Conservation (phyloP, 2,329 filamentous ascomycete genomes). For the Pseudocercospora pini-densiflorae region DNA sequence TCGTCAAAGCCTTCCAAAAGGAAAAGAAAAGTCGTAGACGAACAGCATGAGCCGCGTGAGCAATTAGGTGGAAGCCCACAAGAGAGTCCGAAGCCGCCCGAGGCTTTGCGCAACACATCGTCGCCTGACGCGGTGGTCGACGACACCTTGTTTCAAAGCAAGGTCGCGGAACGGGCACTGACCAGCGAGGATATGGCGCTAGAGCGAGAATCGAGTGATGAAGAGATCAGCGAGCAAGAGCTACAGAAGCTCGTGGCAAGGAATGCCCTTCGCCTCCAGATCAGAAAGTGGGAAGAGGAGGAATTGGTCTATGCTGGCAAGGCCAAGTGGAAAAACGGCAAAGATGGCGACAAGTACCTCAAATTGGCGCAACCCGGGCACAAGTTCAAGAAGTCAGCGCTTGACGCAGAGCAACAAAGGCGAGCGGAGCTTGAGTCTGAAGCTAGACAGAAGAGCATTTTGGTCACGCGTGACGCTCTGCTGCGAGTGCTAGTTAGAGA, state of each 20-base stretch:
- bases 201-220: constrained; percentile 1
- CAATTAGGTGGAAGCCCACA: neutral
- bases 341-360: constrained; percentile 9
- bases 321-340: constrained; percentile 15
- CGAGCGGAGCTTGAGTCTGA: neutral
- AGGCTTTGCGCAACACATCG: no score
- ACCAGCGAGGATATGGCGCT: constrained; percentile 7
- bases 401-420: constrained; percentile 3
- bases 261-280: constrained; percentile 15
- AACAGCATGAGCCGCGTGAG: neutral
- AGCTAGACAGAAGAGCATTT: constrained; percentile 4
- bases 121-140: neutral
- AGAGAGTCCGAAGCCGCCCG: neutral
- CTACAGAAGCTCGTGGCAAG: constrained; percentile 6
- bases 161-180: constrained; percentile 4
- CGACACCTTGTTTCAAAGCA: neutral
- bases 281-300: constrained; percentile 14
- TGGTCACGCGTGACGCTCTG: constrained; percentile 10
- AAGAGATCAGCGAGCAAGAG: constrained; percentile 6
- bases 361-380: constrained; percentile 15
- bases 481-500: constrained; percentile 8
- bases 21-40: neutral
- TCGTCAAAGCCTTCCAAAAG: constrained; percentile 13
- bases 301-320: constrained; percentile 14
- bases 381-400: constrained; percentile 13